Evolutionary conservation across 306 rosid genomes (phyloP).

Genomic region (Acacia melanoxylon): DNA sequence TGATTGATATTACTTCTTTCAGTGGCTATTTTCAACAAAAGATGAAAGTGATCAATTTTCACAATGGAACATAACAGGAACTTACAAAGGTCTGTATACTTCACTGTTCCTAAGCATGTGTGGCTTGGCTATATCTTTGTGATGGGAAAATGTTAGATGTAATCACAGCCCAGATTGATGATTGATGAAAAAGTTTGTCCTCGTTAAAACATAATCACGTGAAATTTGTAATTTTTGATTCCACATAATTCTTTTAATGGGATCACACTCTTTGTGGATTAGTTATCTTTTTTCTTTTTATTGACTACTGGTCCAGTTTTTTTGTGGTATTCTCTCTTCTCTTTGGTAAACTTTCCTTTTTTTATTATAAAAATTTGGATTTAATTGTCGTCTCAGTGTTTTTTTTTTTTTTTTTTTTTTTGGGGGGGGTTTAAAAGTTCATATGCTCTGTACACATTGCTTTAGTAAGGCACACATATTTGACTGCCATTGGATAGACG

Average conservation of each 20-base stretch:
- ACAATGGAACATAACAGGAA: slow-evolving; percentile 92
- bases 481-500: not conserved
- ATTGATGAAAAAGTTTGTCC: not conserved
- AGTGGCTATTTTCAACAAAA: slow-evolving; percentile 72
- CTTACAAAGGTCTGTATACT: slow-evolving; percentile 78
- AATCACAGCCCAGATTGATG: not conserved
- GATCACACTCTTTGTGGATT: not conserved
- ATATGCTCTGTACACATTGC: slow-evolving; percentile 7
- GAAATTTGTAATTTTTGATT: slow-evolving; percentile 4
- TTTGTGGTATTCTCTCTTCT: not conserved
- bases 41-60: slow-evolving; percentile 77
- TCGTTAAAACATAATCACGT: slow-evolving; percentile 4
- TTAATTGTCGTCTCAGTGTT: not conserved
- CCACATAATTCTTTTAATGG: not conserved
- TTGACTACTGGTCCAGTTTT: not conserved
- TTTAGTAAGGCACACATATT: slow-evolving; percentile 12
- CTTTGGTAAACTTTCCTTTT: not conserved
- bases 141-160: slow-evolving; percentile 8
- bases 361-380: not conserved
- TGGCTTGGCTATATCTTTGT: slow-evolving; percentile 17
- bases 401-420: not conserved
- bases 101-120: slow-evolving; percentile 1
- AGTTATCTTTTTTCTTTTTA: not conserved
- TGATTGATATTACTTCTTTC: slow-evolving; percentile 43
- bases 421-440: not conserved